Percentiles rank a stretch among this genome's conserved stretches.
Evolutionary conservation across 768 basidiomycete genomes (phyloP).

Genomic region (Russula virescens): DNA sequence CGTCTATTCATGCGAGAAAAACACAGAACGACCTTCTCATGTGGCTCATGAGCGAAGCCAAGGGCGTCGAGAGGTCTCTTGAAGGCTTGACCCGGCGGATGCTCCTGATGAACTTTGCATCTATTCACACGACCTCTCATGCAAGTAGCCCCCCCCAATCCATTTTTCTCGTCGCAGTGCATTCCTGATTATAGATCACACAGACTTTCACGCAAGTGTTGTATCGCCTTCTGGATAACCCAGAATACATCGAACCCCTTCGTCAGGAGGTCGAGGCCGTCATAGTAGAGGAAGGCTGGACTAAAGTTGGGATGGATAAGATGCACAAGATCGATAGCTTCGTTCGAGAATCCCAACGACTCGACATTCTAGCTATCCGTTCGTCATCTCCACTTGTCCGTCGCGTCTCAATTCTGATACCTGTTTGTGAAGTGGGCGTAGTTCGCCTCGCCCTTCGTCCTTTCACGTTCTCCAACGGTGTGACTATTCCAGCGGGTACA

Average conservation of each 20-base stretch:
- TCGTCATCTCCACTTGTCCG: not conserved
- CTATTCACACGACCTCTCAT: no score
- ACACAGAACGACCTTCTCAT: constrained; percentile 37
- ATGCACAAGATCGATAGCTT: constrained; percentile 37
- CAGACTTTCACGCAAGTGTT: constrained; percentile 17
- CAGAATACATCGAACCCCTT: constrained; percentile 26
- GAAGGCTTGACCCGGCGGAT: constrained; percentile 30
- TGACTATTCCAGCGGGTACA: constrained; percentile 36
- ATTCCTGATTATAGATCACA: not conserved
- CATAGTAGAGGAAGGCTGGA: constrained; percentile 19
- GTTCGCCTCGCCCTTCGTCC: constrained; percentile 29
- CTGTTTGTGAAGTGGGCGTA: constrained; percentile 21
- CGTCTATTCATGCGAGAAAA: not conserved
- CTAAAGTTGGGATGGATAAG: constrained; percentile 28
- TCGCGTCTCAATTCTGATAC: not conserved
- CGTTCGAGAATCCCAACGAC: constrained; percentile 30
- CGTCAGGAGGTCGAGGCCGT: constrained; percentile 26
- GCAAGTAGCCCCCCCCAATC: constrained; percentile 21
- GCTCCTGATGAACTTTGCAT: constrained; percentile 36
- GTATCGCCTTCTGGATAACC: constrained; percentile 25
- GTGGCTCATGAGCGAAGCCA: no score
- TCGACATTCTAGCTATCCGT: constrained; percentile 22
- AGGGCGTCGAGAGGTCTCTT: constrained; percentile 31
- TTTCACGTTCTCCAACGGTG: constrained; percentile 35
- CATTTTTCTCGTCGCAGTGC: not conserved